A percentile compares a stretch with the other conserved stretches of the same genome.
These are phyloP conservation scores for Termitomyces sp. DNA, from an alignment of 768 basidiomycete genomes.

Conservation along the genomic window DNA sequence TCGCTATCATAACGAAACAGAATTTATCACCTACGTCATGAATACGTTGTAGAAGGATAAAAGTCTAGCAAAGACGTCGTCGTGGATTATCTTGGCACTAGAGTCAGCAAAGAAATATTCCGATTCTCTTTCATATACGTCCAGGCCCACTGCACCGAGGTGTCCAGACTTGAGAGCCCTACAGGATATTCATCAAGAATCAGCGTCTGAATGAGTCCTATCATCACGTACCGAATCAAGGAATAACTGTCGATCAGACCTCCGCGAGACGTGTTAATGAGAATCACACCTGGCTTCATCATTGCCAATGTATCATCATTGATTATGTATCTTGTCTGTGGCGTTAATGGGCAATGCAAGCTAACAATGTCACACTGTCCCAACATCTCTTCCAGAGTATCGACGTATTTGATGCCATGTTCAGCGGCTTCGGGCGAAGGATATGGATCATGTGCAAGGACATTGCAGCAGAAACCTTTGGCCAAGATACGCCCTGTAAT, in stretches of 20 bases:
- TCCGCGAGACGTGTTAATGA: conserved; percentile 42
- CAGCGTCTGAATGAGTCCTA: neutral
- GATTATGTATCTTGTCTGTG: conserved; percentile 36
- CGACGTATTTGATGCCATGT: conserved; percentile 34
- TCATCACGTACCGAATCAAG: conserved; percentile 30
- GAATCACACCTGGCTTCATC: conserved; percentile 36
- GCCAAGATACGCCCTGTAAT: conserved; percentile 38
- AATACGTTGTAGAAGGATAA: conserved; percentile 43
- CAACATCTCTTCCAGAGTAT: conserved; percentile 31
- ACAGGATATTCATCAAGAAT: neutral
- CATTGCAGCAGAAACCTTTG: conserved; percentile 34
- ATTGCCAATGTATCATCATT: conserved; percentile 32
- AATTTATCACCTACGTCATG: conserved; percentile 29
- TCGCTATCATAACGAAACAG: neutral
- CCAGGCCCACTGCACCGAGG: conserved; percentile 38
- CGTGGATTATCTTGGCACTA: conserved; percentile 39
- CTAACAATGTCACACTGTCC: conserved; percentile 36
- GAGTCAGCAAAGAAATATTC: conserved; percentile 41
- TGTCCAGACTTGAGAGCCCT: conserved; percentile 37
- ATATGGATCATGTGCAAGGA: conserved; percentile 38
- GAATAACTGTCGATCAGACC: conserved; percentile 38
- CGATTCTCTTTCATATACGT: conserved; percentile 39
- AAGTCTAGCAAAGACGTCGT: conserved; percentile 41
- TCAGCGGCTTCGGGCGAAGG: conserved; percentile 28
- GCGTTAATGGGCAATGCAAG: conserved; percentile 37